These are phyloP conservation scores for Panicum miliaceum DNA, from an alignment of 176 grass and related monocot species.

Conservation along the genomic window DNA sequence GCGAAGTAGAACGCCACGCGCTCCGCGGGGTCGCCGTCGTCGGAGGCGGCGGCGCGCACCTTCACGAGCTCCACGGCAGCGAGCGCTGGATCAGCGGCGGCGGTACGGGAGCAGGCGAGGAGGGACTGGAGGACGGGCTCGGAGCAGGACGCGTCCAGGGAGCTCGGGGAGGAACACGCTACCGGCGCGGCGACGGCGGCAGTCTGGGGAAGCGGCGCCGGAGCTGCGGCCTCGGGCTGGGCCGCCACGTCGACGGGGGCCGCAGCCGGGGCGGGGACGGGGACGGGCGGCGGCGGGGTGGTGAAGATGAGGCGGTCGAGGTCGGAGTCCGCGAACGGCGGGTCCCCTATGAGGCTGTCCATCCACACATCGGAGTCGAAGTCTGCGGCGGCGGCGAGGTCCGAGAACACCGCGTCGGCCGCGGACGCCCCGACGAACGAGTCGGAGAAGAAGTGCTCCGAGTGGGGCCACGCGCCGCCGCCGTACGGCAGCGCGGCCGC, in stretches of 20 bases:
- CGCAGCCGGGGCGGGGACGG: not conserved
- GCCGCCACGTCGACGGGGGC: not conserved
- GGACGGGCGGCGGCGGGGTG: slow-evolving; percentile 31
- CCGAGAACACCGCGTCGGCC: slow-evolving; percentile 55
- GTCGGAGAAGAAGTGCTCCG: slow-evolving; percentile 63
- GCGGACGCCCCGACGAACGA: slow-evolving; percentile 45
- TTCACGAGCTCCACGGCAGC: slow-evolving; percentile 62
- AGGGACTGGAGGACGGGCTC: slow-evolving; percentile 67
- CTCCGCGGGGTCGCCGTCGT: slow-evolving; percentile 73
- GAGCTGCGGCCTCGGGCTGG: slow-evolving; percentile 29
- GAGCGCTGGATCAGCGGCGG: slow-evolving; percentile 55
- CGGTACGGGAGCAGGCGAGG: slow-evolving; percentile 64
- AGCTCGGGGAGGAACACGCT: slow-evolving; percentile 51
- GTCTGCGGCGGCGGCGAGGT: slow-evolving; percentile 59
- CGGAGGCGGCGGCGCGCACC: slow-evolving; percentile 58
- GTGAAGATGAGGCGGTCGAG: slow-evolving; percentile 81
- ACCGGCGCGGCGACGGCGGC: slow-evolving; percentile 26
- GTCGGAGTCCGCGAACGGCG: slow-evolving; percentile 75
- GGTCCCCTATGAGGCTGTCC: slow-evolving; percentile 91
- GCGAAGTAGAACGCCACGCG: slow-evolving; percentile 95
- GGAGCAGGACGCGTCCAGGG: slow-evolving; percentile 41
- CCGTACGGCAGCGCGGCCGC: slow-evolving; percentile 41
- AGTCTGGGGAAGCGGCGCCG: not conserved
- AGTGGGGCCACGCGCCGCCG: slow-evolving; percentile 38
- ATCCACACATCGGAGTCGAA: slow-evolving; percentile 98